Base-by-base conservation (phyloP, 2,329 filamentous ascomycete species). In the Cladosporium sp. region DNA sequence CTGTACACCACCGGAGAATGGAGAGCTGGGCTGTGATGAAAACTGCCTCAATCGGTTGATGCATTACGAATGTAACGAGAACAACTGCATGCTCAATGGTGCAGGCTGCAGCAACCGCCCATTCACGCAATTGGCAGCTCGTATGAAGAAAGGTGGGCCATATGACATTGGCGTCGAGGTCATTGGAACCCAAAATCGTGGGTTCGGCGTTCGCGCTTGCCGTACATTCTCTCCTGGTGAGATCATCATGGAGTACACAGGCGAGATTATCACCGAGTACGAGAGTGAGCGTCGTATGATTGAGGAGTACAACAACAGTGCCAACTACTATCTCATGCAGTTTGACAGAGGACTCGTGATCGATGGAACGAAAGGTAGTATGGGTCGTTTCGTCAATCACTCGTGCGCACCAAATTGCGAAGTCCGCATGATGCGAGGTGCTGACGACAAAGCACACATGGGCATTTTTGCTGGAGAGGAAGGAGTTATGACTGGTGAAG, bases 311-410 rank as follows among this genome's bases (percentile, higher is more conserved):
- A 95, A 94, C 74, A 84, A 96, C 71, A 96, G 96, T 67, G 88
- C 94, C 90, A 96, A 92, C 75, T 97, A 96, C 75, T 99, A 99
- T 74, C 80, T 99, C 51, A 99, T 99, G 94, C 92, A 91, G 58
- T 97, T 97, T 72, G 92, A 97, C 71, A 92, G 97, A 74, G 94
- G 95, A 74, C 94, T 97, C 86, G 96, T 97, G 68, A 96, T 99
- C 64, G 94, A 99, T 77, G 94, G 93, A 36, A 97, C 92, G 28
- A 91, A 90, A 58, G 94, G 94, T 68, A 96, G 90, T 65, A 96
- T 97, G 74, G 93, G 94, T 69, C 89, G 94, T 58, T 99, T 99
- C 73, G 92, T 99, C 72, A 99, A 99, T 72, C 94, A 99, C 74
- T 96, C 92, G 17, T 99, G 94, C 76, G 88, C 90, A 59, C 94